Evolutionary conservation across 768 basidiomycete species (phyloP).

Genomic region (Leccinum uliginosum): DNA sequence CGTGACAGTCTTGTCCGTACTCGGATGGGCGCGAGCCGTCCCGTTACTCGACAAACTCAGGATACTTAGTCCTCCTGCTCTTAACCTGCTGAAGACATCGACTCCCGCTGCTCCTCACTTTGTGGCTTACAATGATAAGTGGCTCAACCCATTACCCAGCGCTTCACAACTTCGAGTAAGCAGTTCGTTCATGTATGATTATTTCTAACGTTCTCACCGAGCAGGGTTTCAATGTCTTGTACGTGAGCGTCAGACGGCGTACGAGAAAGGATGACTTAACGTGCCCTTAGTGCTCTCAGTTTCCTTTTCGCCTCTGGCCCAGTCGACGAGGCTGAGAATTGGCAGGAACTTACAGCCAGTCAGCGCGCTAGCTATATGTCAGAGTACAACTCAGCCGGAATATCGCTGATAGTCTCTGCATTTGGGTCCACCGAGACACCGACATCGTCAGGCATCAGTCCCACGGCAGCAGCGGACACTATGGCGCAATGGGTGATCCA

Average conservation of each 20-base stretch:
- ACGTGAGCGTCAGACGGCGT: not conserved
- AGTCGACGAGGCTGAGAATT: conserved; percentile 43
- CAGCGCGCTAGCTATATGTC: conserved; percentile 40
- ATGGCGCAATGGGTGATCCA: conserved; percentile 45
- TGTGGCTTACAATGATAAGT: conserved; percentile 39
- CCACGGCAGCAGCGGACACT: conserved; percentile 35
- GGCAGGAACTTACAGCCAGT: conserved; percentile 36
- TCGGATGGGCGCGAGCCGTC: conserved; percentile 12
- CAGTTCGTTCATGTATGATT: not conserved
- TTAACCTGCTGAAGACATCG: conserved; percentile 15
- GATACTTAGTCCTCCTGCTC: conserved; percentile 21
- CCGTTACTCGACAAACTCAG: conserved; percentile 21
- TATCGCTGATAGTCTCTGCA: conserved; percentile 52
- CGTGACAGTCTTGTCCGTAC: conserved; percentile 5
- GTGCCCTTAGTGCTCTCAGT: conserved; percentile 31
- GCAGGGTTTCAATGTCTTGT: conserved; percentile 37
- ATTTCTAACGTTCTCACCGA: not conserved
- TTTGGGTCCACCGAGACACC: conserved; percentile 46
- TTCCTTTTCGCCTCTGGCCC: conserved; percentile 41
- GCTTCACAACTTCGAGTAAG: conserved; percentile 41
- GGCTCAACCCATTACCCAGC: conserved; percentile 41
- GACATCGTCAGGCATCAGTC: conserved; percentile 37
- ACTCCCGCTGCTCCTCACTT: conserved; percentile 47
- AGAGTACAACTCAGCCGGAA: conserved; percentile 51
- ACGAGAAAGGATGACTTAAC: not conserved